Evolutionary conservation across 2,329 filamentous ascomycete species (phyloP).

Genomic region (Colletotrichum sansevieriae): DNA sequence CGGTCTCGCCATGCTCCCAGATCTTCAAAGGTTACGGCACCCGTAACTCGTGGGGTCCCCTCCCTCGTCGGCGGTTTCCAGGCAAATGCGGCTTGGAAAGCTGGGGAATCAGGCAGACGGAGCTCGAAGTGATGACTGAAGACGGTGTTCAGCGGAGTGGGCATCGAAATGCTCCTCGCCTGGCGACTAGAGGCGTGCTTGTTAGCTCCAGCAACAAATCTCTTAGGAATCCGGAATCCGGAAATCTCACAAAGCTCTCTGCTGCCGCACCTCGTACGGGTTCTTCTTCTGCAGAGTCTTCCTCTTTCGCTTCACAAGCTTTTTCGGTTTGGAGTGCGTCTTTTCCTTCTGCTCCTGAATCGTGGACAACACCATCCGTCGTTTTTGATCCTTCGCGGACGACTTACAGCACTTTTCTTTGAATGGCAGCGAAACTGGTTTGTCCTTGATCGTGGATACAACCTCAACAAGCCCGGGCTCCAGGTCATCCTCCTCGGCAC

Average conservation of each 20-base stretch:
- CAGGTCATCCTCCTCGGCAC: neutral
- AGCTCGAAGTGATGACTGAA: conserved; percentile 6
- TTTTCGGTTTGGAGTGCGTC: neutral
- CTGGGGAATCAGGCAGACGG: neutral
- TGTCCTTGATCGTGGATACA: neutral
- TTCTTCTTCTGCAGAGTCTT: conserved; percentile 31
- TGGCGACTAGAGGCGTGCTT: neutral
- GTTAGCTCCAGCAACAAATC: neutral
- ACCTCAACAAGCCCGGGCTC: neutral
- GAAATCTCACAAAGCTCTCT: neutral
- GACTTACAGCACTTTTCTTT: neutral
- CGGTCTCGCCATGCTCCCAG: conserved; percentile 26
- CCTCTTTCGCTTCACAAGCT: conserved; percentile 9
- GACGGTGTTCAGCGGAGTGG: conserved; percentile 13
- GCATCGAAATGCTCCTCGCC: conserved; percentile 35
- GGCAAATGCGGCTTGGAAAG: neutral
- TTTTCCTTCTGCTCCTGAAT: conserved; percentile 1
- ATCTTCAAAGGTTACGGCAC: neutral
- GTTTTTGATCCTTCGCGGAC: neutral
- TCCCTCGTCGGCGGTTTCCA: conserved; percentile 33
- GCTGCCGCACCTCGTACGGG: neutral
- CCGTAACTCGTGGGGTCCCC: neutral
- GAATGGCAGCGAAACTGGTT: no score
- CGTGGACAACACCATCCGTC: neutral
- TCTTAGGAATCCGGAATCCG: no score